Percentiles rank a stretch among this genome's conserved stretches.
Conservation (phyloP, 345 rosid genomes). For the Pelargonium nanum region DNA sequence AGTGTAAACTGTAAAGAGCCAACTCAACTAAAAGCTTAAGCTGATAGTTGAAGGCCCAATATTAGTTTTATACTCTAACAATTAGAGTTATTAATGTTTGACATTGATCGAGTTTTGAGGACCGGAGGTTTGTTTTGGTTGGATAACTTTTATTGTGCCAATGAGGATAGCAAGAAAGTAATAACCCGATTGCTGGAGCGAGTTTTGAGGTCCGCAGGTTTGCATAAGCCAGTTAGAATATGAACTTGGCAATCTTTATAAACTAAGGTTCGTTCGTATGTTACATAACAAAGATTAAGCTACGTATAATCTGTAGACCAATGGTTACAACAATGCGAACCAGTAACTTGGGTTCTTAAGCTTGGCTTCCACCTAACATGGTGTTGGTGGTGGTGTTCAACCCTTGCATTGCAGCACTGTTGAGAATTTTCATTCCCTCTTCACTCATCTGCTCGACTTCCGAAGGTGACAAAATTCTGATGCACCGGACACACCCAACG, state of each 20-base stretch:
- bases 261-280: not conserved
- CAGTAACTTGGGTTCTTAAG: not conserved
- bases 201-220: slow-evolving; percentile 68
- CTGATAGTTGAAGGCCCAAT: no score
- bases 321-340: not conserved
- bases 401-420: slow-evolving; percentile 34
- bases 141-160: slow-evolving; percentile 65
- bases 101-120: slow-evolving; percentile 67
- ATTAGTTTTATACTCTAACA: no score
- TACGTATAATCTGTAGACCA: not conserved
- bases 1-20: no score
- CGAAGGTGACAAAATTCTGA: slow-evolving; percentile 84
- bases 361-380: not conserved
- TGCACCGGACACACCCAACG: slow-evolving; percentile 95
- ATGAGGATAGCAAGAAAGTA: slow-evolving; percentile 54
- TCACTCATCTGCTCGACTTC: slow-evolving; percentile 99
- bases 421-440: slow-evolving; percentile 95
- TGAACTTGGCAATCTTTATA: slow-evolving; percentile 15
- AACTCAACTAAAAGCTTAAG: no score
- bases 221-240: slow-evolving; percentile 75
- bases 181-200: slow-evolving; percentile 72
- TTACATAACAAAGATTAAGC: no score
- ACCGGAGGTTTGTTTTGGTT: slow-evolving; percentile 81
- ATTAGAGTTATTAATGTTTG: slow-evolving; percentile 86
- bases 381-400: not conserved